Evolutionary conservation across 2,329 filamentous ascomycete genomes (phyloP).

Genomic region (Rasamsonia emersonii): DNA sequence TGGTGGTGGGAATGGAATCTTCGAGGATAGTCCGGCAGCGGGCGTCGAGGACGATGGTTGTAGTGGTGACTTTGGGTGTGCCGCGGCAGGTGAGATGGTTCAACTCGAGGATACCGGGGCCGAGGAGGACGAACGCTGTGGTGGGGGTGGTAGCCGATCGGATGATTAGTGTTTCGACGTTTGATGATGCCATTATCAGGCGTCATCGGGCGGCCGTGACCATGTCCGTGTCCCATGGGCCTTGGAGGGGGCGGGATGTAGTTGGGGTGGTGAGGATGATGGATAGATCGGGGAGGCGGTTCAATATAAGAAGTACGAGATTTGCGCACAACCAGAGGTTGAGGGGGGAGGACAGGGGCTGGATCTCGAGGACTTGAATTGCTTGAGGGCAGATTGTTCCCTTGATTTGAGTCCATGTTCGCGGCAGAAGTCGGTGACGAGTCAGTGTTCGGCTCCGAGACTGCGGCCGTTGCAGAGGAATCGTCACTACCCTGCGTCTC

Average conservation of each 20-base stretch:
- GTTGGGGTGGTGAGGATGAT: constrained; percentile 20
- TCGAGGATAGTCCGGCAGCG: constrained; percentile 3
- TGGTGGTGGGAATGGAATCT: constrained; percentile 11
- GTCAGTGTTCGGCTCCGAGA: no score
- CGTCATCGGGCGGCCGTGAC: constrained; percentile 7
- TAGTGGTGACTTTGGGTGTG: no score
- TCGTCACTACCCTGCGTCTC: not conserved
- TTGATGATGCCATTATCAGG: constrained; percentile 5
- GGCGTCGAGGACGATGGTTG: not conserved
- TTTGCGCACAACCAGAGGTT: constrained; percentile 17
- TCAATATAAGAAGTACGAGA: constrained; percentile 15
- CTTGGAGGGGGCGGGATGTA: constrained; percentile 14
- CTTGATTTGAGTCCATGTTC: not conserved
- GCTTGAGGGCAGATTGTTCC: not conserved
- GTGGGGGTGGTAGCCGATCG: no score
- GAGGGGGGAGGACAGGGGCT: constrained; percentile 23
- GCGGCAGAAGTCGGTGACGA: no score
- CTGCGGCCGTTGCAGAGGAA: not conserved
- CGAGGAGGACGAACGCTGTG: not conserved
- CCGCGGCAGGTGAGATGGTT: no score
- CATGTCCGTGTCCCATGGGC: no score
- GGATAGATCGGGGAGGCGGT: constrained; percentile 13
- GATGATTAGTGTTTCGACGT: no score
- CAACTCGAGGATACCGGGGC: constrained; percentile 13
- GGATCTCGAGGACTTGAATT: constrained; percentile 28